These are phyloP conservation scores for Harringtonia lauricola DNA, from an alignment of 2,329 filamentous ascomycete species.

Conservation along the genomic window DNA sequence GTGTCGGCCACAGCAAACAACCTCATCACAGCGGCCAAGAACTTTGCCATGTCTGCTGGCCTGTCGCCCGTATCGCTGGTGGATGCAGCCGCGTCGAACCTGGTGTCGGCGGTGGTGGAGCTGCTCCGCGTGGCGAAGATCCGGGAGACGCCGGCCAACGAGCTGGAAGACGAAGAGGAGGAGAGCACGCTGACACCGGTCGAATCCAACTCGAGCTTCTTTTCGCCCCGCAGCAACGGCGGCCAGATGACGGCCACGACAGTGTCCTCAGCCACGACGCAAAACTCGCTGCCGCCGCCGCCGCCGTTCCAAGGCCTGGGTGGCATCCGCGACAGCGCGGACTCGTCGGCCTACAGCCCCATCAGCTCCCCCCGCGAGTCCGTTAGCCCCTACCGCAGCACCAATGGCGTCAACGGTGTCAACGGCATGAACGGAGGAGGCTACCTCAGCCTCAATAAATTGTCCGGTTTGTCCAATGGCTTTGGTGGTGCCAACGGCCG, in stretches of 20 bases:
- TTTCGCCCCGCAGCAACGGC: constrained; percentile 42
- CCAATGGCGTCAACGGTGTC: too few relatives aligned
- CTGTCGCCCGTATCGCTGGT: constrained; percentile 87
- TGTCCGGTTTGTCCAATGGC: constrained; percentile 22
- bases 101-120: constrained; percentile 78
- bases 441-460: constrained; percentile 24
- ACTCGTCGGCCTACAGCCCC: constrained; percentile 67
- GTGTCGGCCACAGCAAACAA: constrained; percentile 94
- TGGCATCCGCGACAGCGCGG: constrained; percentile 46
- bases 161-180: constrained; percentile 70
- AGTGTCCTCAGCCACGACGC: constrained; percentile 16
- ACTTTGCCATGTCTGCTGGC: constrained; percentile 72
- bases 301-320: constrained; percentile 48
- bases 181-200: constrained; percentile 43
- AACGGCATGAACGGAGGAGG: constrained; percentile 17
- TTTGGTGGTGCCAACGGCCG: constrained; percentile 25
- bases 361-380: constrained; percentile 57
- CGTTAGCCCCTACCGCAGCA: constrained; percentile 25
- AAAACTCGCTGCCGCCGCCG: constrained; percentile 35
- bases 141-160: constrained; percentile 58
- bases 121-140: constrained; percentile 78
- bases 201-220: constrained; percentile 54
- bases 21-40: constrained; percentile 88
- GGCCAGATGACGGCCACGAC: constrained; percentile 21
- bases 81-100: constrained; percentile 85